Conservation (phyloP, 139 green algal species). For the Edaphochlamys debaryana region DNA sequence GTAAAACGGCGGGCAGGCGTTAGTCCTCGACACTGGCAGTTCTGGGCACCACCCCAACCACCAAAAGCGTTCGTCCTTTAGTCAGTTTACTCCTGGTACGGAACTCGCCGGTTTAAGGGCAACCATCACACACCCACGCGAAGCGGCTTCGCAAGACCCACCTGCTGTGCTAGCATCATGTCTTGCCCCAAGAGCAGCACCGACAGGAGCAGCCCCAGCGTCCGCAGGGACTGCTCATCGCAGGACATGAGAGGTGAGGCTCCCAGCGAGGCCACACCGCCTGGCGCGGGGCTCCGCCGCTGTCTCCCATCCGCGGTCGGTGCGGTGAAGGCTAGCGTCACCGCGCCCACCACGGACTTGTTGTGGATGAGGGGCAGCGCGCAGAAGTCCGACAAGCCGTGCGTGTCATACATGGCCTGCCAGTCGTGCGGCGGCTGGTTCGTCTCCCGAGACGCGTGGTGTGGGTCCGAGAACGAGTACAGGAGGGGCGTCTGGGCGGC, state of each 20-base stretch:
- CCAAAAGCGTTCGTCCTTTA: too few species aligned
- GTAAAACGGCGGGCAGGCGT: background rate
- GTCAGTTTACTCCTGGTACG: too few species aligned
- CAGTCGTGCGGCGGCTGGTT: slow-evolving; percentile 38
- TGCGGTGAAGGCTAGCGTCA: background rate
- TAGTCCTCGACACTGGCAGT: too few species aligned
- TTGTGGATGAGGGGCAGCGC: slow-evolving; percentile 16
- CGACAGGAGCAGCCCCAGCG: slow-evolving; percentile 16
- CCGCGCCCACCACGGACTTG: slow-evolving; percentile 6
- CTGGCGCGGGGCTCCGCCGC: background rate
- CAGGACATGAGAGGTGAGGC: background rate
- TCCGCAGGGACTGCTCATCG: slow-evolving; percentile 26
- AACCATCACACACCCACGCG: too few species aligned
- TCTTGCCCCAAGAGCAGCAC: slow-evolving; percentile 14
- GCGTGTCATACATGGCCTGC: slow-evolving; percentile 1
- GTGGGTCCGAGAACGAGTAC: slow-evolving; percentile 19
- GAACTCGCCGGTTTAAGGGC: too few species aligned
- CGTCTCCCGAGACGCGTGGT: background rate
- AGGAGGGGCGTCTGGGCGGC: background rate
- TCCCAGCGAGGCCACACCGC: background rate
- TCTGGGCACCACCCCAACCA: too few species aligned
- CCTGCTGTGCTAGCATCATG: slow-evolving; percentile 25
- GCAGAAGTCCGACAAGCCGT: slow-evolving; percentile 15
- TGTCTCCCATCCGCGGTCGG: background rate
- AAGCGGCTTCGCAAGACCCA: background rate